Evolutionary conservation across 2,329 filamentous ascomycete genomes (phyloP).

Genomic region (Trichoderma atroviride): DNA sequence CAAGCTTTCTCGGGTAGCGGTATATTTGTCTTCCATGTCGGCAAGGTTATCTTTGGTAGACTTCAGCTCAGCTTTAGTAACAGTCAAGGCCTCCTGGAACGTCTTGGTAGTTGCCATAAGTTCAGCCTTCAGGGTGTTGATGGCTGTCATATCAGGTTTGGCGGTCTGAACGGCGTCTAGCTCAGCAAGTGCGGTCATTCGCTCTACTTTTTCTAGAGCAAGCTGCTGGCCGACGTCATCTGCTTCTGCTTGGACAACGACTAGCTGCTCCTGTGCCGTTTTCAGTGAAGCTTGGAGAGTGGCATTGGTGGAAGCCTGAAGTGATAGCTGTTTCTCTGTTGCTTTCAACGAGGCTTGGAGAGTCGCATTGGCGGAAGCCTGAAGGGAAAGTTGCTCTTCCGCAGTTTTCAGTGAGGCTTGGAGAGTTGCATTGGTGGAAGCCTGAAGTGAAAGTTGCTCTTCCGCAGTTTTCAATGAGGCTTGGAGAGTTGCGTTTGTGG

Average conservation of each 20-base stretch:
- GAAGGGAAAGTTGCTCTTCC: conserved; percentile 43
- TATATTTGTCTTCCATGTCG: conserved; percentile 41
- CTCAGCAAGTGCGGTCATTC: conserved; percentile 61
- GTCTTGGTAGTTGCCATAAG: conserved; percentile 52
- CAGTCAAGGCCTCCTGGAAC: conserved; percentile 48
- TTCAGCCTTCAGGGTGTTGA: conserved; percentile 55
- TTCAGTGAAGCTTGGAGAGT: conserved; percentile 43
- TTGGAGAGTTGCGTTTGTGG: conserved; percentile 43
- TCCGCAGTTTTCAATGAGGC: conserved; percentile 43
- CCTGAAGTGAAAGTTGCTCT: conserved; percentile 43
- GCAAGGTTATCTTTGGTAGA: conserved; percentile 40
- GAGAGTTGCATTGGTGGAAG: conserved; percentile 42
- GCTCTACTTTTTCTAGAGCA: conserved; percentile 62
- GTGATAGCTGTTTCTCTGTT: conserved; percentile 43
- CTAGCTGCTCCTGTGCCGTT: conserved; percentile 47
- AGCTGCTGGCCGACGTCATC: conserved; percentile 56
- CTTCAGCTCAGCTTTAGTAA: conserved; percentile 41
- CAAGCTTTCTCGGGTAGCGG: conserved; percentile 46
- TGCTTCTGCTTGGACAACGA: conserved; percentile 51
- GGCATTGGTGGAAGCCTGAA: conserved; percentile 42
- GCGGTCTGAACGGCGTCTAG: conserved; percentile 60
- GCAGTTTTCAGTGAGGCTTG: conserved; percentile 43
- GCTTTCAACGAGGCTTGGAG: conserved; percentile 42
- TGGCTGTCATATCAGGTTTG: conserved; percentile 58
- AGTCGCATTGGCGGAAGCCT: conserved; percentile 42